Evolutionary conservation across 345 rosid species (phyloP), one percentile per base, ranked within the genome.

Genomic region (Clausena lansium): DNA sequence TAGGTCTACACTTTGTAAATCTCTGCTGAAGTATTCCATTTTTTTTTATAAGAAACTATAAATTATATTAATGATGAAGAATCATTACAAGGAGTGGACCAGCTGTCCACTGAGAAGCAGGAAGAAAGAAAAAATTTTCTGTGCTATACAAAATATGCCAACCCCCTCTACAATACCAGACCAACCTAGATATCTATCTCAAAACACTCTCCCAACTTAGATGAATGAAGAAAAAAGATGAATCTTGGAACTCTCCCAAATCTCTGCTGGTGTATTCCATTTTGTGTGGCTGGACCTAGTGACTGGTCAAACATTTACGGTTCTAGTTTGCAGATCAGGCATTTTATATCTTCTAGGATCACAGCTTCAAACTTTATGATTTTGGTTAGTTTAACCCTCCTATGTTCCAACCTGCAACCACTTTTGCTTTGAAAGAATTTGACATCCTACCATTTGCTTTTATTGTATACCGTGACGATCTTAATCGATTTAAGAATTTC

Each of bases 321-420:
- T 9, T 61, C 30, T 61, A 20, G n/a, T 45, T 68, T 50, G 65
- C 25, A 25, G 59, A 36, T 30, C 11, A 24, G 30, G 8, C 69
- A 15, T 35, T 22, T 28, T 47, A 25, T 57, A 22, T 47, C 17
- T 60, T 67, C 64, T 17, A 36, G 25, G 25, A 67, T 28, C 17
- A 55, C 10, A 67, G 33, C 33, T n/a, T 5, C 24, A 60, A 67
- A 33, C 70, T 15, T 55, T 71, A 57, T 71, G 52, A 63, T 59
- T 65, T 78, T 36, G 13, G 67, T 73, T 68, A 62, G 67, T 52
- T 71, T 68, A 59, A 58, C 19, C 17, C 38, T 75, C 20, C 65
- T 58, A 35, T 66, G 52, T 22, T 79, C n/a, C n/a, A 55, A 17
- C 4, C 4, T 75, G 17, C 24, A 27, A 50, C 5, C 27, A 8